Conservation (phyloP, 768 basidiomycete genomes). For the Clathrus columnatus region DNA sequence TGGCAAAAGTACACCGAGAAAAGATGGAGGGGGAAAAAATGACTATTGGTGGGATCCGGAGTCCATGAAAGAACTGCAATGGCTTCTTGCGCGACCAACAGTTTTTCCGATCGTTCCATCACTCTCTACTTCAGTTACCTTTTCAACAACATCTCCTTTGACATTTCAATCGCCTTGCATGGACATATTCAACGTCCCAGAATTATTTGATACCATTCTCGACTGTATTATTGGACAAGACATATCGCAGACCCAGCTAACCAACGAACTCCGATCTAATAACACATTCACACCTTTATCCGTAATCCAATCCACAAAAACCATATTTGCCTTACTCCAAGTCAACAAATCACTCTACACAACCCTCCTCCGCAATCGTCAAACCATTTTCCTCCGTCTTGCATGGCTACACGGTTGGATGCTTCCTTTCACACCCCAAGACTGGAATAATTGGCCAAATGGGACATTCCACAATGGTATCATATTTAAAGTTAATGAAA, state of each 20-base stretch:
- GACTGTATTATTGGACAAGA: neutral
- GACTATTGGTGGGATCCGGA: neutral
- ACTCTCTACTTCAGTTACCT: neutral
- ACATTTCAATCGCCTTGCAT: neutral
- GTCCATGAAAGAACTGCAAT: neutral
- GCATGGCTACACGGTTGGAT: constrained; percentile 14
- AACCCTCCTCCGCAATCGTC: constrained; percentile 7
- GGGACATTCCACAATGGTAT: neutral
- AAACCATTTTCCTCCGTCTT: constrained; percentile 13
- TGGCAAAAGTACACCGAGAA: neutral
- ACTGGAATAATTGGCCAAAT: constrained; percentile 10
- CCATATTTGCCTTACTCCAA: constrained; percentile 11
- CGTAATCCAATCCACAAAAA: constrained; percentile 9
- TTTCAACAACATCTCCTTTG: neutral
- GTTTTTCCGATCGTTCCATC: neutral
- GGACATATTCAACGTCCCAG: neutral
- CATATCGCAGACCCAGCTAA: constrained; percentile 4
- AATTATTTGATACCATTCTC: constrained; percentile 11
- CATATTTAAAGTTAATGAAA: constrained; percentile 6
- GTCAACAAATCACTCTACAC: constrained; percentile 10
- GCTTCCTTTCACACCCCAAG: constrained; percentile 12
- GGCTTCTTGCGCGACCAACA: neutral
- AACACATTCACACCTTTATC: neutral
- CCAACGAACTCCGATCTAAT: neutral
- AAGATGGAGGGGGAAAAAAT: neutral